phyloP scores from a whole-genome alignment of 768 basidiomycete genomes.

The Cystobasidium ongulense region DNA sequence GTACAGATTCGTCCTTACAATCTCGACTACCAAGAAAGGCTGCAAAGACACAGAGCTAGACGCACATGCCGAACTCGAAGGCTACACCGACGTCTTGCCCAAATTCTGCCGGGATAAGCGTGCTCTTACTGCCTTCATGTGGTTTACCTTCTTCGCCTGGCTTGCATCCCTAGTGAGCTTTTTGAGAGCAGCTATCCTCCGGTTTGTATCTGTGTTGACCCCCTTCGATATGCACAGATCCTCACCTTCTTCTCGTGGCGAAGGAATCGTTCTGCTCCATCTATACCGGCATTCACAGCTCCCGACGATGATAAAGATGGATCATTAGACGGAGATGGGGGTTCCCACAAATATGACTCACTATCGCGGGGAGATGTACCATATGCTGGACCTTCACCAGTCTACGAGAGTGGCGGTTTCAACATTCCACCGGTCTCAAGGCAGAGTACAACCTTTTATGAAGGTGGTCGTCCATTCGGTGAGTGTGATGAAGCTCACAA shows the following conservation, averaged over 20 bases:
- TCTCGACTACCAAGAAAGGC: conserved; percentile 37
- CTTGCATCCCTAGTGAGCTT: background rate
- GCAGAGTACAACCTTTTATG: conserved; percentile 22
- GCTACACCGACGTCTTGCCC: conserved; percentile 32
- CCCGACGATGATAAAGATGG: conserved; percentile 16
- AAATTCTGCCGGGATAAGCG: conserved; percentile 39
- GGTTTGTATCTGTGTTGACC: background rate
- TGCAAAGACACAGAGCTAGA: conserved; percentile 38
- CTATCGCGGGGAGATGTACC: background rate
- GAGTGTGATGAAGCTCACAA: background rate
- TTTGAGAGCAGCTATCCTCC: background rate
- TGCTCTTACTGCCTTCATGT: conserved; percentile 40
- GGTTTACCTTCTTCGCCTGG: conserved; percentile 35
- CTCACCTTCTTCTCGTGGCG: conserved; percentile 7
- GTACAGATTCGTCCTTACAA: conserved; percentile 35
- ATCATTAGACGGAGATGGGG: background rate
- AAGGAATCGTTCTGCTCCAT: background rate
- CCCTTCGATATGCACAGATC: background rate
- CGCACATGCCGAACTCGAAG: conserved; percentile 32
- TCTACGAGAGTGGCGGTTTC: conserved; percentile 1
- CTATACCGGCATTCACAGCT: conserved; percentile 3
- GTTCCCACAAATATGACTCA: background rate
- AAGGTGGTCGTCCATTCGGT: conserved; percentile 25
- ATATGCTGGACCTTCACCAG: background rate
- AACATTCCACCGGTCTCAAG: background rate